phyloP scores from a whole-genome alignment of 2,329 filamentous ascomycete species.

The Botrytis porri region DNA sequence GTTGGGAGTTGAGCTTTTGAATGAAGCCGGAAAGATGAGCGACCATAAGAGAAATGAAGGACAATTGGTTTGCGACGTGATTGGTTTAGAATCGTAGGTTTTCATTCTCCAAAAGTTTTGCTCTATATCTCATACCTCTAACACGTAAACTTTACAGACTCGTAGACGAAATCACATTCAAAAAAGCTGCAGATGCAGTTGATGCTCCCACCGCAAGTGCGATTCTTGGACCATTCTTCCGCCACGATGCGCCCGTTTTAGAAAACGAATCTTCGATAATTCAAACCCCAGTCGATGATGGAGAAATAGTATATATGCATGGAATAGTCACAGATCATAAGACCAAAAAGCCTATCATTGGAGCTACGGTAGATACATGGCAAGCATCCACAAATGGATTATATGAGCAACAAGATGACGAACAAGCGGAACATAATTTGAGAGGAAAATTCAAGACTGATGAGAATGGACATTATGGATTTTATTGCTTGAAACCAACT shows the following conservation, averaged over 20 bases:
- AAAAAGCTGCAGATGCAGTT: conserved; percentile 35
- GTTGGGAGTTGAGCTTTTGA: conserved; percentile 54
- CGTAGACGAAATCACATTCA: conserved; percentile 38
- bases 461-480: conserved; percentile 52
- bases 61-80: conserved; percentile 60
- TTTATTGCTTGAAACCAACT: conserved; percentile 49
- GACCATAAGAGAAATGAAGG: conserved; percentile 61
- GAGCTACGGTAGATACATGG: conserved; percentile 60
- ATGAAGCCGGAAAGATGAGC: conserved; percentile 62
- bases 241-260: conserved; percentile 53
- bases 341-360: conserved; percentile 55
- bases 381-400: conserved; percentile 58
- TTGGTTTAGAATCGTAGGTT: conserved; percentile 57
- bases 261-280: conserved; percentile 56
- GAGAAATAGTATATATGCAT: conserved; percentile 52
- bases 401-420: conserved; percentile 60
- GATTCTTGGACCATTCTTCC: conserved; percentile 64
- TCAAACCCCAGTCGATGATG: conserved; percentile 49
- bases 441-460: conserved; percentile 61
- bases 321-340: conserved; percentile 52
- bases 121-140: background rate
- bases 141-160: conserved; percentile 37
- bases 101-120: background rate
- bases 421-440: conserved; percentile 60
- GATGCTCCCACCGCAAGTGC: conserved; percentile 51